Base-by-base conservation (phyloP, 371 early-diverging fungal species). In the Capniomyces stellatus region DNA sequence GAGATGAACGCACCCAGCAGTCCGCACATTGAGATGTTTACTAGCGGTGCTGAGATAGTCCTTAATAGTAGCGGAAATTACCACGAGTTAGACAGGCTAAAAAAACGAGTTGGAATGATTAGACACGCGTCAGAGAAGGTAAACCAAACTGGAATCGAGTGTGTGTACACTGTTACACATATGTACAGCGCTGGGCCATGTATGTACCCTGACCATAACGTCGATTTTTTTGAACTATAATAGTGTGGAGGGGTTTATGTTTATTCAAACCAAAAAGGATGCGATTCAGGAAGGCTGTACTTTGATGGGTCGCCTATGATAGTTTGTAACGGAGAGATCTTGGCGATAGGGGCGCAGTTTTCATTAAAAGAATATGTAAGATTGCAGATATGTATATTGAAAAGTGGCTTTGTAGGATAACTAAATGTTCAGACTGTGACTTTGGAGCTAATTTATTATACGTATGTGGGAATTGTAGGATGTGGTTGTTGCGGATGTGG, bases 231-330 rank as follows among this genome's bases (percentile, higher is more conserved):
- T n/a, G n/a, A n/a, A n/a, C n/a, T n/a, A 29, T 3, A 29, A 49
- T 49, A 49, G 49, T 49, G 78, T 35, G 94, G 95, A 50, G 98
- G 98, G 28, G 75, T 89, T 13, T 98, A 98, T 59, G 60, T 96
- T 31, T 98, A 98, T 59, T 74, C 93, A 2, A 98, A 98, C 64
- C 94, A 92, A 57, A 81, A 87, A 66, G 98, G 98, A 2, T 98
- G 98, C 61, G 97, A 95, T 56, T 96, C 94, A n/a, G 97, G 96
- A 67, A 79, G 96, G 19, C 64, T 94, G 10, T 98, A 98, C 67
- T 98, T 92, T 58, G 98, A 98, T 57, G 98, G 97, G 1, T 79
- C 88, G 44, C 79, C 91, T 0, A 70, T 98, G 77, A 82, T 96
- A 54, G 73, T 82, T 3, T 74, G 86, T 44, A 96, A 96, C 63